These are phyloP conservation scores for Dentipellis sp. DNA, from an alignment of 768 basidiomycete species.

Conservation along the genomic window DNA sequence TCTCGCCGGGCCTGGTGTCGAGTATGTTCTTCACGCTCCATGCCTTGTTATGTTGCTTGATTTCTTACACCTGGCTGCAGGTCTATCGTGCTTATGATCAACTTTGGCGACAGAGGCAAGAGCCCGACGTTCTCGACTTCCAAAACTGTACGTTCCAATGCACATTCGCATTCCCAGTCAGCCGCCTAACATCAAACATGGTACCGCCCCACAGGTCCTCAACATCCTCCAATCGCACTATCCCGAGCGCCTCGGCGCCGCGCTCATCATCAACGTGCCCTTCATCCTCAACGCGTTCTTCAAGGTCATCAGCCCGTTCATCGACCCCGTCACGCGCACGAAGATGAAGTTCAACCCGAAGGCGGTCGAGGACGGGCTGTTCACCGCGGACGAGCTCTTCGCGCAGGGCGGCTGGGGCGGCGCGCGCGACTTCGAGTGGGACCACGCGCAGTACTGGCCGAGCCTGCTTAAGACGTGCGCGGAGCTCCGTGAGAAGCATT, in stretches of 20 bases:
- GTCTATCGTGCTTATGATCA: constrained; percentile 61
- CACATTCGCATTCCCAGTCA: too few relatives aligned
- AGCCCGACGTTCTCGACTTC: constrained; percentile 33
- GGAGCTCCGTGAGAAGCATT: constrained; percentile 38
- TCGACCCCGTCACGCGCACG: constrained; percentile 72
- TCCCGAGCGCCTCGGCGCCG: constrained; percentile 73
- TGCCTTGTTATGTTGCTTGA: background rate
- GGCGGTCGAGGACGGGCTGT: constrained; percentile 55
- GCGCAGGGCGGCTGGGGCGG: constrained; percentile 60
- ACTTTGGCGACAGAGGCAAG: constrained; percentile 69
- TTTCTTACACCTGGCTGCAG: too few relatives aligned
- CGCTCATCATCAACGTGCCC: constrained; percentile 75
- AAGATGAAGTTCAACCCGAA: constrained; percentile 73
- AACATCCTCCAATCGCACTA: constrained; percentile 74
- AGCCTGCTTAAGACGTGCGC: constrained; percentile 47
- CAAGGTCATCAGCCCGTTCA: constrained; percentile 70
- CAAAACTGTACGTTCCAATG: constrained; percentile 22
- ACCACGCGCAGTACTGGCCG: constrained; percentile 70
- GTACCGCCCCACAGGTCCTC: constrained; percentile 15
- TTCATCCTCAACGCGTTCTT: constrained; percentile 68
- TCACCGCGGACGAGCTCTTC: constrained; percentile 64
- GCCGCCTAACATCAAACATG: background rate
- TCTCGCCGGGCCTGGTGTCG: constrained; percentile 73
- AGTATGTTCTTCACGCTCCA: constrained; percentile 35
- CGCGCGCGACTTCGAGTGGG: constrained; percentile 54